phyloP scores from a whole-genome alignment of 805 yeast genomes.

The Hanseniaspora lindneri region DNA sequence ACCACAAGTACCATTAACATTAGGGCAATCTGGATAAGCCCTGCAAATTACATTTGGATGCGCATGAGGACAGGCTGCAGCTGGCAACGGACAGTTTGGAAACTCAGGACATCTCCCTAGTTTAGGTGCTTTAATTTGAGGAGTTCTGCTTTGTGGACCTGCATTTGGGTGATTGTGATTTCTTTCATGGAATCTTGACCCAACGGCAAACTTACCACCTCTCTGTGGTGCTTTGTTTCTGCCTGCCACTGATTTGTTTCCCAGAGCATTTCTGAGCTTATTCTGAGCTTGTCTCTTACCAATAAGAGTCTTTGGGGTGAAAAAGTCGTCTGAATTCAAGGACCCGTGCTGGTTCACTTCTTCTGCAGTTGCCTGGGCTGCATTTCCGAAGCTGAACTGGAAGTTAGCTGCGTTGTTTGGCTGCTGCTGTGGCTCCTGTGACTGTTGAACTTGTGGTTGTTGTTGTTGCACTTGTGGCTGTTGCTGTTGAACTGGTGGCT shows the following conservation, averaged over 20 bases:
- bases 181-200: slow-evolving; percentile 22
- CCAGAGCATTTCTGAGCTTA: slow-evolving; percentile 12
- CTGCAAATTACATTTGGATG: slow-evolving; percentile 73
- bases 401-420: slow-evolving; percentile 24
- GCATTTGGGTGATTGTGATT: slow-evolving; percentile 26
- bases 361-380: slow-evolving; percentile 15
- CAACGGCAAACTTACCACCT: slow-evolving; percentile 21
- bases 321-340: slow-evolving; percentile 3
- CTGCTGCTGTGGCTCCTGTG: neutral
- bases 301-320: neutral
- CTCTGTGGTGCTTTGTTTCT: slow-evolving; percentile 21
- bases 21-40: slow-evolving; percentile 66
- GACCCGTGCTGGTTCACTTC: slow-evolving; percentile 13
- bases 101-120: slow-evolving; percentile 57
- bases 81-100: slow-evolving; percentile 53
- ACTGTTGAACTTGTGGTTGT: slow-evolving; percentile 15
- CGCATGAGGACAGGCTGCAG: slow-evolving; percentile 53
- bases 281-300: slow-evolving; percentile 18
- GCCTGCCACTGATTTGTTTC: slow-evolving; percentile 16
- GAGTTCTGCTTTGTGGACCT: slow-evolving; percentile 16
- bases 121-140: slow-evolving; percentile 22
- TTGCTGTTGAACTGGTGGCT: slow-evolving; percentile 19
- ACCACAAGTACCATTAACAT: slow-evolving; percentile 70
- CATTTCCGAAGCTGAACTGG: slow-evolving; percentile 19
- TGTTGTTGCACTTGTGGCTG: slow-evolving; percentile 17